phyloP scores from a whole-genome alignment of 2,329 filamentous ascomycete species.

The Cordyceps militaris region DNA sequence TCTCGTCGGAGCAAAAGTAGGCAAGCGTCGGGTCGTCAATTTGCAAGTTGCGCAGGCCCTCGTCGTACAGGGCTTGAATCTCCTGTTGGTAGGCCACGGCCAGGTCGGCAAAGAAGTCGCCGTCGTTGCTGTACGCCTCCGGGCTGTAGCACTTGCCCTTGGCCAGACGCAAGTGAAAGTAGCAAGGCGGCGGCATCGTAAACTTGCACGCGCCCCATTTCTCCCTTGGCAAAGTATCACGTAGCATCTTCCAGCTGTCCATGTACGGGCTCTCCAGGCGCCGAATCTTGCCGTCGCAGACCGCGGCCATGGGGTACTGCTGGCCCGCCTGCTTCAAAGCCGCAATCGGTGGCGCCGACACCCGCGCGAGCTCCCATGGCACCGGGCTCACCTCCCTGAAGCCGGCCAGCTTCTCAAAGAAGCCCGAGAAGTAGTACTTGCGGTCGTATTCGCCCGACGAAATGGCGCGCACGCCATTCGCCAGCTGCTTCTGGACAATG shows the following conservation, averaged over 20 bases:
- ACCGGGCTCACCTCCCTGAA: slow-evolving; percentile 33
- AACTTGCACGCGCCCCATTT: slow-evolving; percentile 60
- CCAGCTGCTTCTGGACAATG: slow-evolving; percentile 57
- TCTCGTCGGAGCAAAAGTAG: slow-evolving; percentile 62
- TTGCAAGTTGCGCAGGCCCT: slow-evolving; percentile 50
- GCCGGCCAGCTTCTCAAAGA: slow-evolving; percentile 40
- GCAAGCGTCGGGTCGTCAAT: slow-evolving; percentile 58
- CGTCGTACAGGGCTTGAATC: slow-evolving; percentile 46
- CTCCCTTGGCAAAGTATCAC: slow-evolving; percentile 43
- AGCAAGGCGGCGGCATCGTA: slow-evolving; percentile 59
- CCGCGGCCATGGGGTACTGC: slow-evolving; percentile 32
- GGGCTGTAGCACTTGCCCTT: slow-evolving; percentile 46
- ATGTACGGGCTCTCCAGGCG: slow-evolving; percentile 36
- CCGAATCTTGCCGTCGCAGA: slow-evolving; percentile 37
- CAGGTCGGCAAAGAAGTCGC: slow-evolving; percentile 51
- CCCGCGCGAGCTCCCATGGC: slow-evolving; percentile 30
- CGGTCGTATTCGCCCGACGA: slow-evolving; percentile 63
- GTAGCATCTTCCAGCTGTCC: slow-evolving; percentile 35
- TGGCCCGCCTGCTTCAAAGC: slow-evolving; percentile 31
- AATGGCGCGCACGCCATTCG: slow-evolving; percentile 55
- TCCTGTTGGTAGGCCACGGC: slow-evolving; percentile 49
- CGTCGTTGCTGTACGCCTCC: slow-evolving; percentile 44
- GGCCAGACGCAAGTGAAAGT: slow-evolving; percentile 53
- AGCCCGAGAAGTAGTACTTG: slow-evolving; percentile 42
- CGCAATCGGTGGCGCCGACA: slow-evolving; percentile 32